These are phyloP conservation scores for Ceratocystis papillata DNA, from an alignment of 2,329 filamentous ascomycete species.

Conservation along the genomic window DNA sequence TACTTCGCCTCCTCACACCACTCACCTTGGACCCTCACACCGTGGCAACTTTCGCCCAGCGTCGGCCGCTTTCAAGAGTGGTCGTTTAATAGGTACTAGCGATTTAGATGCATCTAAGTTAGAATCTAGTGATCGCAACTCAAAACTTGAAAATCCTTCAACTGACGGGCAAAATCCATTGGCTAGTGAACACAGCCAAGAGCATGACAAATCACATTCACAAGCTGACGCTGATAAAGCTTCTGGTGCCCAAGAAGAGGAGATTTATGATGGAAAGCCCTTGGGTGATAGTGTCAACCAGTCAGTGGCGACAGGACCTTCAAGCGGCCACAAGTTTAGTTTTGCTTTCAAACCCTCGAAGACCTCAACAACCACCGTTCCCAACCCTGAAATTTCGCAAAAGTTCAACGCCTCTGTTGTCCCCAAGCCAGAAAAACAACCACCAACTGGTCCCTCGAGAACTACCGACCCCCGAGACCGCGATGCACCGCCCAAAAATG, in stretches of 20 bases:
- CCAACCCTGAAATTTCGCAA: conserved; percentile 55
- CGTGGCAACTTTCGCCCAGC: conserved; percentile 14
- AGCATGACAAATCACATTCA: not conserved
- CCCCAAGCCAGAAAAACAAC: conserved; percentile 34
- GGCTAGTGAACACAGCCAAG: not conserved
- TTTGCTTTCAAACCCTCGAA: conserved; percentile 82
- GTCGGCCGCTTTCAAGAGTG: not conserved
- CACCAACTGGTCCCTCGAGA: conserved; percentile 28
- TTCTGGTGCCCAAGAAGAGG: not conserved
- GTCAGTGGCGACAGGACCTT: conserved; percentile 37
- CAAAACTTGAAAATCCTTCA: not conserved
- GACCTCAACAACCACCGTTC: conserved; percentile 40
- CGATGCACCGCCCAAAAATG: conserved; percentile 38
- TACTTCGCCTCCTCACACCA: conserved; percentile 27
- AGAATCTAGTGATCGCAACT: not conserved
- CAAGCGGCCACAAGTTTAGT: conserved; percentile 57
- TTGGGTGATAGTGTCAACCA: not conserved
- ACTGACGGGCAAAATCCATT: not conserved
- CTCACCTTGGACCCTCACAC: conserved; percentile 29
- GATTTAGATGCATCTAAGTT: too few species aligned
- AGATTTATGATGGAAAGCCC: not conserved
- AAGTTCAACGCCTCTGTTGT: conserved; percentile 48
- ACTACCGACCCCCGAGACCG: conserved; percentile 31
- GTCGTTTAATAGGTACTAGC: not conserved
- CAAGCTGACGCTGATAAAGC: not conserved